Evolutionary conservation across 306 rosid species (phyloP).

Genomic region (Cotoneaster glaucophyllus): DNA sequence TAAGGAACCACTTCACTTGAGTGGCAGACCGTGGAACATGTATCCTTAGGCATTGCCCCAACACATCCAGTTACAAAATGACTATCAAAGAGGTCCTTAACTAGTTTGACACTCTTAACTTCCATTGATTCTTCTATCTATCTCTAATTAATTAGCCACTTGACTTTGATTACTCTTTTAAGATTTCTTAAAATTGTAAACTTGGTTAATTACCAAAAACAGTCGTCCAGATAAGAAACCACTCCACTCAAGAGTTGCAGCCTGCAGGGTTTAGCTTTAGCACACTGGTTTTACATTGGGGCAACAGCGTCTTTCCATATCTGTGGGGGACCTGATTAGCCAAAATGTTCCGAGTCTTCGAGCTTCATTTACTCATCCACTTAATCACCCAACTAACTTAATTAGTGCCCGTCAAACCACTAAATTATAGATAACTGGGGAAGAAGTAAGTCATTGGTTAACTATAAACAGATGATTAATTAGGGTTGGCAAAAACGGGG

Average conservation of each 20-base stretch:
- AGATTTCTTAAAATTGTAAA: neutral
- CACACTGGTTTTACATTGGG: neutral
- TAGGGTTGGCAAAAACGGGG: slow-evolving; percentile 37
- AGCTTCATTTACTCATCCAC: neutral
- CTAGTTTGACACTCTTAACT: neutral
- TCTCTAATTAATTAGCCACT: slow-evolving; percentile 12
- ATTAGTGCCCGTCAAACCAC: neutral
- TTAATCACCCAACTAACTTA: neutral
- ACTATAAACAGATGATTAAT: slow-evolving; percentile 11
- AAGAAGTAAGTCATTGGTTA: slow-evolving; percentile 33
- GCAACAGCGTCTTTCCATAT: neutral
- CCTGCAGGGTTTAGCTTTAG: neutral
- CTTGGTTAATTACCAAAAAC: slow-evolving; percentile 9
- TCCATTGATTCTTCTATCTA: neutral
- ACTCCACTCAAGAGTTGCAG: neutral
- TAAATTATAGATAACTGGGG: slow-evolving; percentile 14
- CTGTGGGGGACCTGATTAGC: neutral
- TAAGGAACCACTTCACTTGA: neutral
- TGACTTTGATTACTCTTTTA: neutral
- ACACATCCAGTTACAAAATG: neutral
- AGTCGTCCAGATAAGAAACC: slow-evolving; percentile 7
- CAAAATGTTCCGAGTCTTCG: neutral
- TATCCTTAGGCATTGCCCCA: neutral
- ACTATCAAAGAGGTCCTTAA: neutral
- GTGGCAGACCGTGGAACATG: neutral